These are phyloP conservation scores for Apiospora saccharicola DNA, from an alignment of 2,329 filamentous ascomycete genomes.

Conservation along the genomic window DNA sequence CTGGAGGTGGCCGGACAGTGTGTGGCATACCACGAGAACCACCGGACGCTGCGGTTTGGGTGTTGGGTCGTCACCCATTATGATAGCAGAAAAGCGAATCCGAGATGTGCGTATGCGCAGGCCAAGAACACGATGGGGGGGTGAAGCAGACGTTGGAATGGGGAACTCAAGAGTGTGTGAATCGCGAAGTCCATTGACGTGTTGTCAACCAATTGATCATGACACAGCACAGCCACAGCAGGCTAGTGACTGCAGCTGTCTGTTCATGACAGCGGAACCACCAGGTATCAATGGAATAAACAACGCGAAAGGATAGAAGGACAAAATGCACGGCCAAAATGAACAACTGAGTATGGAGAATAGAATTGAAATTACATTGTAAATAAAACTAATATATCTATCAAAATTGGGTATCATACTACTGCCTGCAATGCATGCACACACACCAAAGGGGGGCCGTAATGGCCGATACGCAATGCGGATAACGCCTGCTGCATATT, in stretches of 20 bases:
- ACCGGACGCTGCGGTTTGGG: conserved; percentile 9
- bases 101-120: not conserved
- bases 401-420: conserved; percentile 22
- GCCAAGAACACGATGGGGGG: not conserved
- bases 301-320: not conserved
- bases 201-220: not conserved
- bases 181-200: not conserved
- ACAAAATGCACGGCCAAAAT: not conserved
- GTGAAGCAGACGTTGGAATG: not conserved
- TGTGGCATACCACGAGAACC: conserved; percentile 46
- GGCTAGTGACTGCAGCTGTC: not conserved
- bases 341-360: not conserved
- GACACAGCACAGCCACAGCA: conserved; percentile 7
- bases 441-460: not conserved
- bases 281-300: not conserved
- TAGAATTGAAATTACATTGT: conserved; percentile 20
- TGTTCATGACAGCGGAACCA: not conserved
- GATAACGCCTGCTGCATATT: not conserved
- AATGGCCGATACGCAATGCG: not conserved
- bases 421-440: not conserved
- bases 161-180: not conserved
- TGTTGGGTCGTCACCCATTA: not conserved
- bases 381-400: conserved; percentile 19
- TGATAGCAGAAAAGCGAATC: not conserved
- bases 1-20: conserved; percentile 47